phyloP scores from a whole-genome alignment of 2,329 filamentous ascomycete species.

The Pseudocercospora crystallina region DNA sequence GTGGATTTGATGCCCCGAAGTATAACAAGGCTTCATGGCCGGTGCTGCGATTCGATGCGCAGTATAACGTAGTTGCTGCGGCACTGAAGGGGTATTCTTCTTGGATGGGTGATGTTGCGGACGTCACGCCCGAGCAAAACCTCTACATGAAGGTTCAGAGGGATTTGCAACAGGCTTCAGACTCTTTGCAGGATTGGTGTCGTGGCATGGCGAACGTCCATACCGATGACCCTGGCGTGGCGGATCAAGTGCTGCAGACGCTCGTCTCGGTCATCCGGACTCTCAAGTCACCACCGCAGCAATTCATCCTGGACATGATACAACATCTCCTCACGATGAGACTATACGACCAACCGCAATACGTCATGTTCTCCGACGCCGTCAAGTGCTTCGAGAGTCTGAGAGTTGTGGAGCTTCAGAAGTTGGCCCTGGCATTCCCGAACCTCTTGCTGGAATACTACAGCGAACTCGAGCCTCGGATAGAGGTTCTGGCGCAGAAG shows the following conservation, averaged over 20 bases:
- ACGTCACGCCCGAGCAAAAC: constrained; percentile 46
- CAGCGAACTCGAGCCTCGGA: constrained; percentile 77
- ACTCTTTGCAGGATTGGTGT: constrained; percentile 62
- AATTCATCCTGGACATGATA: constrained; percentile 82
- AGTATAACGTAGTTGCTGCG: constrained; percentile 85
- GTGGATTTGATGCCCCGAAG: constrained; percentile 57
- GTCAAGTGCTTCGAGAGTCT: constrained; percentile 85
- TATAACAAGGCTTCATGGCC: constrained; percentile 67
- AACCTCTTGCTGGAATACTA: constrained; percentile 85
- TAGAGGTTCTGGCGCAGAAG: constrained; percentile 75
- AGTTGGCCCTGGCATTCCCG: constrained; percentile 85
- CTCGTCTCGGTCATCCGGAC: constrained; percentile 33
- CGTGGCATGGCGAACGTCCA: constrained; percentile 67
- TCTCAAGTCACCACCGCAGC: constrained; percentile 25
- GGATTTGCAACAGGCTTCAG: constrained; percentile 52
- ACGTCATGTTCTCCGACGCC: constrained; percentile 76
- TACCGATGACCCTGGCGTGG: constrained; percentile 56
- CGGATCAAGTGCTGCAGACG: constrained; percentile 31
- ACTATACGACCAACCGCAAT: constrained; percentile 69
- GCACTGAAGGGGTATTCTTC: constrained; percentile 85
- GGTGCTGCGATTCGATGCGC: constrained; percentile 79
- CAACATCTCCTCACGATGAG: constrained; percentile 87
- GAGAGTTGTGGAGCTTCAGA: constrained; percentile 82
- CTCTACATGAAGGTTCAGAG: constrained; percentile 55
- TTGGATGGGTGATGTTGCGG: constrained; percentile 58